These are phyloP conservation scores for Margaritispora aquatica DNA, from an alignment of 495 filamentous ascomycete genomes.

Conservation along the genomic window DNA sequence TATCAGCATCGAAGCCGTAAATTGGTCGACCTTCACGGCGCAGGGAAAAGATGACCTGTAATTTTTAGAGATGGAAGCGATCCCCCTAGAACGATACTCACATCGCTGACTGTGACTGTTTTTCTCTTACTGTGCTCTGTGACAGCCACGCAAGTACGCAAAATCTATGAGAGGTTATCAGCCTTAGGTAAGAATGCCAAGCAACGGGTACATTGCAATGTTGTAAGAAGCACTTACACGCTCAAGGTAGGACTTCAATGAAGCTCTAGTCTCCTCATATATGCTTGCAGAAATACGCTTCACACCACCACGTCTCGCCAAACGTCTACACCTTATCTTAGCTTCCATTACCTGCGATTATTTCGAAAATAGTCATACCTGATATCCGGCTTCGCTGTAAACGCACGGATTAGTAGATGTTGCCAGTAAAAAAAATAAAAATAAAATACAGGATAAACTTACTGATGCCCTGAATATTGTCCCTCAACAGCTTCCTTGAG, in stretches of 20 bases:
- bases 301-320: slow-evolving; percentile 74
- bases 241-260: slow-evolving; percentile 46
- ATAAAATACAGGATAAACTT: slow-evolving; percentile 27
- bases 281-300: slow-evolving; percentile 62
- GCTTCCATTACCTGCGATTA: not conserved
- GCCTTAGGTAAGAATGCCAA: not conserved
- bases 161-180: slow-evolving; percentile 34
- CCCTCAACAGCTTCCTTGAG: slow-evolving; percentile 52
- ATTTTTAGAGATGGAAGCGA: slow-evolving; percentile 4
- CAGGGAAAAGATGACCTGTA: slow-evolving; percentile 60
- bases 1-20: slow-evolving; percentile 37
- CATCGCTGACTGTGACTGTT: slow-evolving; percentile 60
- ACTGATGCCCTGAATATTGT: slow-evolving; percentile 62
- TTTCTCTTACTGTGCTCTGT: slow-evolving; percentile 42
- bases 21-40: slow-evolving; percentile 40
- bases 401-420: no score
- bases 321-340: slow-evolving; percentile 42
- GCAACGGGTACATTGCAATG: no score
- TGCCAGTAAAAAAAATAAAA: slow-evolving; percentile 4
- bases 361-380: not conserved
- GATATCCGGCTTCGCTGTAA: not conserved
- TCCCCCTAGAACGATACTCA: slow-evolving; percentile 29
- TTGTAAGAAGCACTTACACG: slow-evolving; percentile 32
- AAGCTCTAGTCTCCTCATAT: slow-evolving; percentile 62
- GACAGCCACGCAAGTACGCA: slow-evolving; percentile 43